Evolutionary conservation across 2,329 filamentous ascomycete genomes (phyloP).

Genomic region (Fusarium guadeloupense): DNA sequence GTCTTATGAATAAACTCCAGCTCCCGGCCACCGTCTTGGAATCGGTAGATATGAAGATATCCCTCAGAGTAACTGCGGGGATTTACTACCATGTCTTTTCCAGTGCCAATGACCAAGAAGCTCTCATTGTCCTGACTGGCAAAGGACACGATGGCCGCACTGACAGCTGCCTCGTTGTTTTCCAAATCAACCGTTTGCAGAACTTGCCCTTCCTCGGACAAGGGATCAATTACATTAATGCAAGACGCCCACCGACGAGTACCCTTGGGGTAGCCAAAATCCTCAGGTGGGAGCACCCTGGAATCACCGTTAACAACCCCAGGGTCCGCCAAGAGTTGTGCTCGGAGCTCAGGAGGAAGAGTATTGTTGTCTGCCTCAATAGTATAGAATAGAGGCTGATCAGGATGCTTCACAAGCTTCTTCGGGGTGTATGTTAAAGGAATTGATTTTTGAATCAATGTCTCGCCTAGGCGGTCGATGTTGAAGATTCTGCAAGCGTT

Average conservation of each 20-base stretch:
- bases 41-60: slow-evolving; percentile 91
- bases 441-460: slow-evolving; percentile 86
- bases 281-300: slow-evolving; percentile 75
- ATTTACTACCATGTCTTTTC: slow-evolving; percentile 84
- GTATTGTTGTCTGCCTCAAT: slow-evolving; percentile 95
- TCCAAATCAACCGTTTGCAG: slow-evolving; percentile 82
- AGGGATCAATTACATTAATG: slow-evolving; percentile 88
- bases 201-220: slow-evolving; percentile 73
- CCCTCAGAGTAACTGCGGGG: slow-evolving; percentile 80
- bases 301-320: slow-evolving; percentile 76
- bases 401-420: slow-evolving; percentile 86
- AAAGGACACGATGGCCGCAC: slow-evolving; percentile 84
- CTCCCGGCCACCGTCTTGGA: slow-evolving; percentile 85
- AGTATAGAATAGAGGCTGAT: slow-evolving; percentile 89
- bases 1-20: slow-evolving; percentile 98
- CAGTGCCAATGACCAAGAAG: slow-evolving; percentile 94
- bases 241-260: slow-evolving; percentile 94
- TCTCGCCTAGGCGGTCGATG: slow-evolving; percentile 85
- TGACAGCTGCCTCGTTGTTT: slow-evolving; percentile 92
- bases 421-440: slow-evolving; percentile 90
- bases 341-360: slow-evolving; percentile 78
- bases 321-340: slow-evolving; percentile 78
- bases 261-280: slow-evolving; percentile 89
- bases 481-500: slow-evolving; percentile 78
- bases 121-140: slow-evolving; percentile 87